A percentile compares a stretch with the other conserved stretches of the same genome.
Conservation (phyloP, 306 rosid genomes). For the Ziziphus jujuba region DNA sequence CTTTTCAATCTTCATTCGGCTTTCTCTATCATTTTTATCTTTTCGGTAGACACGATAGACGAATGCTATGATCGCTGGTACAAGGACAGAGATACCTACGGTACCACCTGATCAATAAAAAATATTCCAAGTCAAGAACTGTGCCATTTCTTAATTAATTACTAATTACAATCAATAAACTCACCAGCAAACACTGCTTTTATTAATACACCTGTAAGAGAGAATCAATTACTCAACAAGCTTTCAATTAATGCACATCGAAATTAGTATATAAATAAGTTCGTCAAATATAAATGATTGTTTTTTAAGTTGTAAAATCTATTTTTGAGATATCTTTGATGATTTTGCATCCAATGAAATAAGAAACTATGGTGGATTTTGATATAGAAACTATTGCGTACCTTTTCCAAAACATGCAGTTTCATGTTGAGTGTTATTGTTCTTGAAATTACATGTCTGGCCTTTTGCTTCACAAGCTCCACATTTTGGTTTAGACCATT, state of each 20-base stretch:
- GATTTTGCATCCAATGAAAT: too few relatives aligned
- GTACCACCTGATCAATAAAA: too few relatives aligned
- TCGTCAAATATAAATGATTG: background rate
- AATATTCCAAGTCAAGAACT: too few relatives aligned
- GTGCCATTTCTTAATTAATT: too few relatives aligned
- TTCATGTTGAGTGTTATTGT: background rate
- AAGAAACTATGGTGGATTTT: background rate
- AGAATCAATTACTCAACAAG: background rate
- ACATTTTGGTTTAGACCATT: conserved; percentile 35
- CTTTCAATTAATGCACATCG: background rate
- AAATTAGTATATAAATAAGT: background rate
- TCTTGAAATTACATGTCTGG: conserved; percentile 26
- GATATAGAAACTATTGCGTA: background rate
- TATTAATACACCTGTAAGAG: background rate
- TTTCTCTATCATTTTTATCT: background rate
- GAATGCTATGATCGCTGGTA: background rate
- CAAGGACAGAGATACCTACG: background rate
- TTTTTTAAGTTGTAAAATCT: too few relatives aligned
- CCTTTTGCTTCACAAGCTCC: too few relatives aligned
- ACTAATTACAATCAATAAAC: background rate
- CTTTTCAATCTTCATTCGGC: background rate
- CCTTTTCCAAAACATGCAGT: background rate
- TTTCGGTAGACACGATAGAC: background rate
- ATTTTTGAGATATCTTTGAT: too few relatives aligned
- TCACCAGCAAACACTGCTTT: background rate